Conservation (phyloP, 164 flowering plant genomes). For the Aristolochia contorta region DNA sequence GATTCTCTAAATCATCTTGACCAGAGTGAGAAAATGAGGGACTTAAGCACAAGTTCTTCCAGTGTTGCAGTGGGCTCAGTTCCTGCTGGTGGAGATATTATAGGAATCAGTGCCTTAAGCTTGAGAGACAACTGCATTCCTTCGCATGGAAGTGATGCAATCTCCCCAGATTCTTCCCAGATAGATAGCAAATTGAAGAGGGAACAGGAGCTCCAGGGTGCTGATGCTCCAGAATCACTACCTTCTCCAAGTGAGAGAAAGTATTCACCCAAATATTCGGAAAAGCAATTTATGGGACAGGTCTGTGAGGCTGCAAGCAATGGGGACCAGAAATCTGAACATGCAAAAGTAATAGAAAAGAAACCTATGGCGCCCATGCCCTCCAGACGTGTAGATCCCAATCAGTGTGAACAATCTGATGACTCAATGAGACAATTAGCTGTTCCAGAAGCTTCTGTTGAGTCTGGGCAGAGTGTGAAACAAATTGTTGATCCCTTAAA, state of each 20-base stretch:
- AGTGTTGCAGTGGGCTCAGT: slow-evolving; percentile 13
- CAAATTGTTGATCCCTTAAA: slow-evolving; percentile 26
- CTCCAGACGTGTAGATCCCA: slow-evolving; percentile 14
- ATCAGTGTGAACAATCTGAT: slow-evolving; percentile 16
- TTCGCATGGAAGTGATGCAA: slow-evolving; percentile 18
- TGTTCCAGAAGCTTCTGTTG: slow-evolving; percentile 26
- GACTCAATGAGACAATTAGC: slow-evolving; percentile 18
- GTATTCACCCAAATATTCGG: no score
- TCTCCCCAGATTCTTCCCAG: slow-evolving; percentile 14
- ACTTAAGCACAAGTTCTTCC: slow-evolving; percentile 20
- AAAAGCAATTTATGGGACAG: not conserved
- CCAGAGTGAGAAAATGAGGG: slow-evolving; percentile 10
- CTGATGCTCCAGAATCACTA: no score
- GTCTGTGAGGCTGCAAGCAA: slow-evolving; percentile 21
- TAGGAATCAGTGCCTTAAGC: slow-evolving; percentile 14
- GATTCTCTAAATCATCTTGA: slow-evolving; percentile 13
- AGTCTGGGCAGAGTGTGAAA: slow-evolving; percentile 24
- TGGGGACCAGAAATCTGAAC: slow-evolving; percentile 13
- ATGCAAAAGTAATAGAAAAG: slow-evolving; percentile 15
- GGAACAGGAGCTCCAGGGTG: no score
- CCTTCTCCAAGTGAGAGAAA: no score
- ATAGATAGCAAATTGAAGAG: slow-evolving; percentile 15
- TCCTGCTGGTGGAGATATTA: slow-evolving; percentile 15
- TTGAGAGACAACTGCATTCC: slow-evolving; percentile 15
- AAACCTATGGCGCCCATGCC: slow-evolving; percentile 8